A percentile compares a stretch with the other conserved stretches of the same genome.
These are phyloP conservation scores for Arthrobotrys entomopaga DNA, from an alignment of 2,329 filamentous ascomycete species.

Conservation along the genomic window DNA sequence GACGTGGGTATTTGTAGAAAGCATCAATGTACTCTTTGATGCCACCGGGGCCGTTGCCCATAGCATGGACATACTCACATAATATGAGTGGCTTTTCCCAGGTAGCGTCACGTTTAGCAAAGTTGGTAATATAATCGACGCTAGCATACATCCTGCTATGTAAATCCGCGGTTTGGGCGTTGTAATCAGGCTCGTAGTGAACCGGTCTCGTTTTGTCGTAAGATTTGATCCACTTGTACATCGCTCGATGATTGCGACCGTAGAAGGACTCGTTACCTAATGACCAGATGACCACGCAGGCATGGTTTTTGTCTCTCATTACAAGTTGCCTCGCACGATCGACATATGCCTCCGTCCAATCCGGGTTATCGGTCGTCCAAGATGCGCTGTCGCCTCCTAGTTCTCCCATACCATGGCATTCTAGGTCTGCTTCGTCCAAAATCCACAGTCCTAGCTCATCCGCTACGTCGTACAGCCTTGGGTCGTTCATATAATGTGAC, in stretches of 20 bases:
- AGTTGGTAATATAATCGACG: constrained; percentile 66
- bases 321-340: constrained; percentile 74
- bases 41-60: constrained; percentile 79
- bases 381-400: constrained; percentile 68
- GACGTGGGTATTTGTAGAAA: constrained; percentile 70
- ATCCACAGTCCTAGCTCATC: constrained; percentile 76
- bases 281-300: constrained; percentile 78
- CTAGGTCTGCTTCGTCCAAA: constrained; percentile 69
- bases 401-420: constrained; percentile 67
- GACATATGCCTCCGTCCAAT: constrained; percentile 73
- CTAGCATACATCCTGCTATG: constrained; percentile 75
- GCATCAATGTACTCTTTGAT: constrained; percentile 74
- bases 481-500: constrained; percentile 75
- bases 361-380: constrained; percentile 71
- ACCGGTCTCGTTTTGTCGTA: constrained; percentile 71
- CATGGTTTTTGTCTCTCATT: constrained; percentile 75
- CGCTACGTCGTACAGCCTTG: constrained; percentile 69
- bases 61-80: constrained; percentile 71
- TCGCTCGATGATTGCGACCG: constrained; percentile 73
- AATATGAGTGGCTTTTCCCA: constrained; percentile 69
- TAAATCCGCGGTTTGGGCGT: constrained; percentile 72
- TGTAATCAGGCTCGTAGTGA: constrained; percentile 74
- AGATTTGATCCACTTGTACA: constrained; percentile 72
- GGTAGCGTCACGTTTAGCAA: constrained; percentile 58
- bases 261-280: constrained; percentile 80